These are phyloP conservation scores for Vanilla planifolia DNA, from an alignment of 106 monocot genomes.

Conservation along the genomic window DNA sequence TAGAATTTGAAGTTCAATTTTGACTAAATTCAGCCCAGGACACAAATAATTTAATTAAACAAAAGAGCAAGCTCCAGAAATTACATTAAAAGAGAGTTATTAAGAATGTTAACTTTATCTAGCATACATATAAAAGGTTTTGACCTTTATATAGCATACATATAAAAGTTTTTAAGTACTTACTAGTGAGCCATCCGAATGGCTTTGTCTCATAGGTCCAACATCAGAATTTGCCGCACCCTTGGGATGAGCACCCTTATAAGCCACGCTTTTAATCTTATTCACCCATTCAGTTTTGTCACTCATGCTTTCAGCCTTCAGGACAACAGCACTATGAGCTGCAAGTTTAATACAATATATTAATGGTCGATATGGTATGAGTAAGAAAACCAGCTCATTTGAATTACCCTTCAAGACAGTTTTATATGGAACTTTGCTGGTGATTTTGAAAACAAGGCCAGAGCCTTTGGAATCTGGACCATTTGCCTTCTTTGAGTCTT, in stretches of 20 bases:
- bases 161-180: too few relatives aligned
- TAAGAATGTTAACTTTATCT: too few relatives aligned
- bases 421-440: conserved; percentile 65
- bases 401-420: conserved; percentile 60
- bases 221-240: conserved; percentile 34
- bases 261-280: conserved; percentile 64
- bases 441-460: conserved; percentile 59
- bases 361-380: neutral
- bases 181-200: conserved; percentile 91
- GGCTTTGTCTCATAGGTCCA: conserved; percentile 75
- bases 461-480: conserved; percentile 46
- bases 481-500: conserved; percentile 55
- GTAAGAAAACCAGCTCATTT: neutral
- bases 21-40: too few relatives aligned
- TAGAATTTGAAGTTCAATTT: too few relatives aligned
- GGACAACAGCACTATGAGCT: conserved; percentile 86
- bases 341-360: conserved; percentile 14
- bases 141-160: too few relatives aligned
- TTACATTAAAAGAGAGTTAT: too few relatives aligned
- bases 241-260: conserved; percentile 40
- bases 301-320: conserved; percentile 86
- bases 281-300: conserved; percentile 88
- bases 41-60: too few relatives aligned
- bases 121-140: too few relatives aligned
- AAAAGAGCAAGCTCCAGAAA: too few relatives aligned